phyloP scores from a whole-genome alignment of 2,329 filamentous ascomycete species.

The Laburnicola sp. region DNA sequence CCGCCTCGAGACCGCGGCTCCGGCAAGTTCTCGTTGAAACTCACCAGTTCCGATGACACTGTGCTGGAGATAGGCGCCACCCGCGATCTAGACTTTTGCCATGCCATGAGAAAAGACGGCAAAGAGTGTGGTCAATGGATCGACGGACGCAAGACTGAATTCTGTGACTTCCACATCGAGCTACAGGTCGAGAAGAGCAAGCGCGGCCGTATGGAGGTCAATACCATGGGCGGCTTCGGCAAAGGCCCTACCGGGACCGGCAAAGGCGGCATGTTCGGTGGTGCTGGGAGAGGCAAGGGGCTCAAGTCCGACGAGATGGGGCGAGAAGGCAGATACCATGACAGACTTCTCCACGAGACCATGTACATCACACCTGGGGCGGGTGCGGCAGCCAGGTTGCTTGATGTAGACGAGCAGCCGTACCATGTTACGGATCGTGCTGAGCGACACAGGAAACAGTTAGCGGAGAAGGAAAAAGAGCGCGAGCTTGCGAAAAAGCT shows the following conservation, averaged over 20 bases:
- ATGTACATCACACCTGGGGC: constrained; percentile 49
- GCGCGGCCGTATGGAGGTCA: constrained; percentile 75
- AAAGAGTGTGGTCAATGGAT: constrained; percentile 81
- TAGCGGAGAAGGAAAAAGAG: constrained; percentile 71
- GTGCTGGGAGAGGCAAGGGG: constrained; percentile 25
- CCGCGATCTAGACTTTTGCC: constrained; percentile 86
- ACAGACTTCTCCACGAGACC: constrained; percentile 60
- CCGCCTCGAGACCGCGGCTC: constrained; percentile 80
- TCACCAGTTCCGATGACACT: constrained; percentile 84
- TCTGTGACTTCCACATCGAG: constrained; percentile 92
- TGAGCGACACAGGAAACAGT: constrained; percentile 66
- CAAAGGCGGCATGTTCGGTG: constrained; percentile 40
- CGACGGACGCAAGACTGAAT: constrained; percentile 82
- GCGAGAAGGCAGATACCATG: constrained; percentile 52
- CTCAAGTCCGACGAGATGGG: constrained; percentile 33
- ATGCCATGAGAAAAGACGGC: constrained; percentile 81
- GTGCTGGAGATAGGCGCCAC: constrained; percentile 86
- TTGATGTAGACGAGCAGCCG: constrained; percentile 62
- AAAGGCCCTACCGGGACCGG: constrained; percentile 30
- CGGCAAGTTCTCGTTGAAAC: constrained; percentile 80
- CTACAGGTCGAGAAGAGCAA: constrained; percentile 73
- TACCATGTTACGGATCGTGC: constrained; percentile 58
- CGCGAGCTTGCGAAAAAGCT: constrained; percentile 71
- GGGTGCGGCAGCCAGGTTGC: constrained; percentile 61
- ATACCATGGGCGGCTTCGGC: constrained; percentile 62